Conservation (phyloP, 331 rosid species). For the Cucumis variabilis region DNA sequence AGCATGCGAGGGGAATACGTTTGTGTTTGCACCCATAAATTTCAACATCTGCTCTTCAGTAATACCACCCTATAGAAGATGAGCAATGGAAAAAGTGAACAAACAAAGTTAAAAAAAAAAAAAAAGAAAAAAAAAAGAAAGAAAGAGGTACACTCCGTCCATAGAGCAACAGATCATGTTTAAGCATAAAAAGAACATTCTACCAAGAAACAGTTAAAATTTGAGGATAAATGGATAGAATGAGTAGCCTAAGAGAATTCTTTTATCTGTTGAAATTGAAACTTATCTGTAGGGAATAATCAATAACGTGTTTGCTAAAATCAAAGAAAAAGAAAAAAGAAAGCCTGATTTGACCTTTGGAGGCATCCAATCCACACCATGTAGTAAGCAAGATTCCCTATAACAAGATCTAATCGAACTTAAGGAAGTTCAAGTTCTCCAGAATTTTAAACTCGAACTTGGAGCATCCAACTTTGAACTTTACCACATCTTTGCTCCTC, state of each 20-base stretch:
- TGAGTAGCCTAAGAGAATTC: background rate
- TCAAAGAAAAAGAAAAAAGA: background rate
- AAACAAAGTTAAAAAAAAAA: background rate
- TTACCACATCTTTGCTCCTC: conserved; percentile 59
- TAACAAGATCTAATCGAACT: conserved; percentile 72
- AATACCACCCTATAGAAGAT: conserved; percentile 73
- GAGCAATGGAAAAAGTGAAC: background rate
- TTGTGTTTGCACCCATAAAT: conserved; percentile 89
- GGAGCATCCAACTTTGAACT: conserved; percentile 74
- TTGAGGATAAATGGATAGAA: background rate
- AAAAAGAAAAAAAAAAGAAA: background rate
- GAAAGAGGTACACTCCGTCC: background rate
- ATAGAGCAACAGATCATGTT: background rate
- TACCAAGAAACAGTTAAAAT: background rate
- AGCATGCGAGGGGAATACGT: conserved; percentile 68
- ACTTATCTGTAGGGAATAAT: background rate
- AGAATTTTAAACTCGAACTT: conserved; percentile 10
- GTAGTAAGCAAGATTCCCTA: conserved; percentile 91
- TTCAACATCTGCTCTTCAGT: conserved; percentile 97
- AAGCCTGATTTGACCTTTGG: conserved; percentile 71
- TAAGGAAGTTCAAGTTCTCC: background rate
- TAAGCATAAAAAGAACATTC: conserved; percentile 10
- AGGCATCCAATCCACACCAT: conserved; percentile 98
- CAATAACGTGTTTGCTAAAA: background rate
- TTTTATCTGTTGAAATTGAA: background rate